Conservation (phyloP, 2,329 filamentous ascomycete genomes). For the Aspergillus tamarii region DNA sequence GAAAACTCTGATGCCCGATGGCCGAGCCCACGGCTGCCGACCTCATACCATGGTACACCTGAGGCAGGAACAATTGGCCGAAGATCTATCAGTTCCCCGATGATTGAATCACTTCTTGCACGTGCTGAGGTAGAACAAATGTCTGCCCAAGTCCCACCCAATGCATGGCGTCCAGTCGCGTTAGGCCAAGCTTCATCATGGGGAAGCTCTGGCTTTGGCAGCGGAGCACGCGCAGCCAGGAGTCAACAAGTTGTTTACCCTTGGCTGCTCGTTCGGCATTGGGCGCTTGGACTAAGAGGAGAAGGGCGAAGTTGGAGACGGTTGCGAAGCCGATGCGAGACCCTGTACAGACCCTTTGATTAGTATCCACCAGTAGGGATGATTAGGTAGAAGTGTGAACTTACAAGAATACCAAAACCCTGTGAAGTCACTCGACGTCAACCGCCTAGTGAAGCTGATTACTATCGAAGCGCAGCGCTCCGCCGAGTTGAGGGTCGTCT, state of each 20-base stretch:
- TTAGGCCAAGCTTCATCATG: conserved; percentile 35
- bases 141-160: conserved; percentile 31
- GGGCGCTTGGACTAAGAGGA: conserved; percentile 36
- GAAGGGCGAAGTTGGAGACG: conserved; percentile 37
- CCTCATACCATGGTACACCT: background rate
- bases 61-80: background rate
- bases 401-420: conserved; percentile 40
- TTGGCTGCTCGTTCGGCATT: conserved; percentile 30
- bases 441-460: conserved; percentile 31
- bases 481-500: conserved; percentile 32
- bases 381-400: conserved; percentile 6
- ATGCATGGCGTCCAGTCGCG: conserved; percentile 34
- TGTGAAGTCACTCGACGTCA: conserved; percentile 33
- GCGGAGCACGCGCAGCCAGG: conserved; percentile 33
- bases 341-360: conserved; percentile 22
- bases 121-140: conserved; percentile 31
- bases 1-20: conserved; percentile 1
- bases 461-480: conserved; percentile 37
- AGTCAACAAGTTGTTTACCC: conserved; percentile 32
- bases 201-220: conserved; percentile 34
- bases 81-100: background rate
- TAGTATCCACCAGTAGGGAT: background rate
- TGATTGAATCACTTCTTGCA: conserved; percentile 22
- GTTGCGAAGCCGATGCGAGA: conserved; percentile 39
- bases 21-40: background rate